Evolutionary conservation across 805 yeast genomes (phyloP).

Genomic region (Pichia paraexigua): DNA sequence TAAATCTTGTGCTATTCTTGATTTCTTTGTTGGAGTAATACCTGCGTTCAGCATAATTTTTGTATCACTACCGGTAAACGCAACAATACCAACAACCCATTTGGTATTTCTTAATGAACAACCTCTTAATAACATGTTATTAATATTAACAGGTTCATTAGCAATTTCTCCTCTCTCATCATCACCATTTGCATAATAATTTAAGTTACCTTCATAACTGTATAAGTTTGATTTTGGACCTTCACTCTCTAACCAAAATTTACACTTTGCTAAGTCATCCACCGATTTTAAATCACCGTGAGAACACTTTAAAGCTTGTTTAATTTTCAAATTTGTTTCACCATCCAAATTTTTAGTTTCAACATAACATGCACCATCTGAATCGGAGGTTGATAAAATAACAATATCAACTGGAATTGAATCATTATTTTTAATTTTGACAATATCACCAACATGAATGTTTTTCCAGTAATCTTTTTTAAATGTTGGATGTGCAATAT

Average conservation of each 20-base stretch:
- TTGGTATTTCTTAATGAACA: conserved; percentile 72
- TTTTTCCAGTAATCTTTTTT: conserved; percentile 58
- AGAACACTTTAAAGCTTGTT: conserved; percentile 62
- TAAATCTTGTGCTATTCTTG: conserved; percentile 65
- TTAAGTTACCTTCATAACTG: conserved; percentile 65
- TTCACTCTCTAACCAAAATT: conserved; percentile 70
- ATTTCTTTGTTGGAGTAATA: conserved; percentile 67
- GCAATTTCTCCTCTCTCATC: conserved; percentile 26
- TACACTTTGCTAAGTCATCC: conserved; percentile 41
- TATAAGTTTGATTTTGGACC: conserved; percentile 78
- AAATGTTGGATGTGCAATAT: conserved; percentile 20
- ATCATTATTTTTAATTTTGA: conserved; percentile 60
- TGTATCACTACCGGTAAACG: conserved; percentile 72
- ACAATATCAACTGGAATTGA: conserved; percentile 74
- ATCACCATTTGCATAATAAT: conserved; percentile 35
- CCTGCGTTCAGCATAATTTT: conserved; percentile 80
- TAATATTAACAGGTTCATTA: conserved; percentile 62
- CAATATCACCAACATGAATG: conserved; percentile 65
- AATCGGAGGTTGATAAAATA: conserved; percentile 59
- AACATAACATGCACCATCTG: conserved; percentile 59
- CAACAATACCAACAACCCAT: conserved; percentile 74
- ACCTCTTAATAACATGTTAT: conserved; percentile 66
- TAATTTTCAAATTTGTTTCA: conserved; percentile 68
- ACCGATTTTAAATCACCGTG: conserved; percentile 29
- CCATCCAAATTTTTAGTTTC: conserved; percentile 83